phyloP scores from a whole-genome alignment of 805 yeast species.

The Candida taoyuanica region DNA sequence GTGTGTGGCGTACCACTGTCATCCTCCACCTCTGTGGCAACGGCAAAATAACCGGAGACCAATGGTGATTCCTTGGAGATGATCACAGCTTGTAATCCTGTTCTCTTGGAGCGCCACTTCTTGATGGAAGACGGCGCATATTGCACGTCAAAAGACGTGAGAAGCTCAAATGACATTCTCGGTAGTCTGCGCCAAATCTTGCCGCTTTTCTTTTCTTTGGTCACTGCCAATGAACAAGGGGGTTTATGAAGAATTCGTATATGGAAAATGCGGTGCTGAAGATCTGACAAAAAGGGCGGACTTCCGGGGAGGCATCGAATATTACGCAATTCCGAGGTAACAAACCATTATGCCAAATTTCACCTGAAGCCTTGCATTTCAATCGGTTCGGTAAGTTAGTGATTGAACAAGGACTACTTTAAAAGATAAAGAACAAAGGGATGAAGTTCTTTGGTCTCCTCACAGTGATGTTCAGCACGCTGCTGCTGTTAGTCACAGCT shows the following conservation, averaged over 20 bases:
- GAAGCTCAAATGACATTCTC: conserved; percentile 32
- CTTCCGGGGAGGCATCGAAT: neutral
- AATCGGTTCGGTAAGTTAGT: too few relatives aligned
- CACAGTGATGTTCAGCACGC: conserved; percentile 7
- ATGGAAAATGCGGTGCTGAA: too few relatives aligned
- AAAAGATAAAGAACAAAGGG: too few relatives aligned
- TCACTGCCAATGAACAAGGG: neutral
- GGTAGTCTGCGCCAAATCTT: neutral
- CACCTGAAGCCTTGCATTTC: too few relatives aligned
- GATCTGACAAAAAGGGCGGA: neutral
- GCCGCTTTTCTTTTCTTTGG: neutral
- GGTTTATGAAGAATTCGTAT: too few relatives aligned
- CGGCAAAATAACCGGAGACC: conserved; percentile 91
- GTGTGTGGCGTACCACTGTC: conserved; percentile 96
- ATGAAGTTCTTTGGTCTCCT: conserved; percentile 15
- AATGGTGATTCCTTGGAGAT: conserved; percentile 80
- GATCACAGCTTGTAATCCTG: conserved; percentile 78
- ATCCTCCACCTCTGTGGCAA: conserved; percentile 84
- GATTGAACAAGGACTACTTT: too few relatives aligned
- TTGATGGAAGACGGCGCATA: conserved; percentile 67
- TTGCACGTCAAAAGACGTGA: conserved; percentile 57
- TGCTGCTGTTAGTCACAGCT: too few relatives aligned
- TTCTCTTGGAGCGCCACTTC: conserved; percentile 73
- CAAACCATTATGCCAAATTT: too few relatives aligned
- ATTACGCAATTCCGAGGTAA: too few relatives aligned